Base-by-base conservation (phyloP, 768 basidiomycete genomes). In the Pleurotus sapidus region DNA sequence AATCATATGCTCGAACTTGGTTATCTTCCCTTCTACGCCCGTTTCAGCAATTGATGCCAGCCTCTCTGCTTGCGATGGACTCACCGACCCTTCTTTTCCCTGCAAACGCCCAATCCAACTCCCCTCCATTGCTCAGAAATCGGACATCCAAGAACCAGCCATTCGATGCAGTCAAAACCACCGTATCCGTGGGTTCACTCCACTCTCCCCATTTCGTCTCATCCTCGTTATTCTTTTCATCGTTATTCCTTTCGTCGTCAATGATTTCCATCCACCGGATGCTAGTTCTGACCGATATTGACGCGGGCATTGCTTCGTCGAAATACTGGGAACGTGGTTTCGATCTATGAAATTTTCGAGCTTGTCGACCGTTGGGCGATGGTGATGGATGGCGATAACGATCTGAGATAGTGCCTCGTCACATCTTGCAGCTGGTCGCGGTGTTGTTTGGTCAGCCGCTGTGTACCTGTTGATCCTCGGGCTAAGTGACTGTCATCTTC, bases 71-170 rank as follows among this genome's bases (percentile, higher is more conserved):
- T 17, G 20, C 53, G 34, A 24, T 5, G 37, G 27, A 39, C 53
- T 9, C 27, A 46, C 43, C 59, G 17, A 59, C 63, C 2, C 60
- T 59, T 11, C 73, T 64, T 59, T 68, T 71, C 24, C 75, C 75
- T 12, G 73, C 74, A 62, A 75, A 70, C 1, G 69, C 75, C 75
- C 73, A 77, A 42, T 77, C 72, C 9, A 75, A 60, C 17, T 61
- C 57, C 1, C 62, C 49, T 2, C 62, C 57, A 18, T 61, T 63
- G 51, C 69, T 72, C n/a, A 67, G 45, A 27, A 74, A 76, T 11
- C 74, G 63, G 2, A 70, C 69, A 58, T 77, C 74, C 8, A 75
- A 48, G 49, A 74, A 77, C 25, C 66, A 63, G 30, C 72, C 69
- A 30, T 63, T 64, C 9, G 59, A 58, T 1, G 67, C 70, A 14